Conservation (phyloP, 2,329 filamentous ascomycete species). For the Fusarium siculi region DNA sequence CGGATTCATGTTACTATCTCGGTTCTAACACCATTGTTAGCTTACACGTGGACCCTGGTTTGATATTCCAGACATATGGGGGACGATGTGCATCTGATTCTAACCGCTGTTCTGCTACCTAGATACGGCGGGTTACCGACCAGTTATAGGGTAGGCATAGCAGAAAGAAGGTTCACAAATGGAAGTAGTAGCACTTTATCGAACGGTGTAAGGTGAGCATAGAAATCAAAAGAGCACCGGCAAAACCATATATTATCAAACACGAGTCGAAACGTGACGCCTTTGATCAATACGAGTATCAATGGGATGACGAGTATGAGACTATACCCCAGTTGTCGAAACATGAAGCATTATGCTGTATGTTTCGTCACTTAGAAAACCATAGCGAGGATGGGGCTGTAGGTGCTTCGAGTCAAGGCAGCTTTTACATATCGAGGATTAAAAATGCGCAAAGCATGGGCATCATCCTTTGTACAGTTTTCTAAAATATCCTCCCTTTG, state of each 20-base stretch:
- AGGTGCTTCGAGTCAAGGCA: constrained; percentile 4
- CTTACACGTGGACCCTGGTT: no score
- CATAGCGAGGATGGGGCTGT: background rate
- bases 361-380: constrained; percentile 20
- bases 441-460: background rate
- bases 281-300: background rate
- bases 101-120: background rate
- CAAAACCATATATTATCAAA: background rate
- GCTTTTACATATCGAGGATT: background rate
- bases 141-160: background rate
- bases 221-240: background rate
- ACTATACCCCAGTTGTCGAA: constrained; percentile 17
- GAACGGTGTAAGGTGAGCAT: background rate
- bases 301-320: background rate
- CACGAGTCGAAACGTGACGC: background rate
- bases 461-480: background rate
- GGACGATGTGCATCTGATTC: background rate
- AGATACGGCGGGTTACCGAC: background rate
- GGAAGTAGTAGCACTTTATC: background rate
- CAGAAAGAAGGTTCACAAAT: background rate
- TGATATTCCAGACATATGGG: background rate
- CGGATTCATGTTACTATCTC: background rate
- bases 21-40: background rate
- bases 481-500: background rate
- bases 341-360: constrained; percentile 31